phyloP scores from a whole-genome alignment of 2,329 filamentous ascomycete species.

The Thelonectria rubi region DNA sequence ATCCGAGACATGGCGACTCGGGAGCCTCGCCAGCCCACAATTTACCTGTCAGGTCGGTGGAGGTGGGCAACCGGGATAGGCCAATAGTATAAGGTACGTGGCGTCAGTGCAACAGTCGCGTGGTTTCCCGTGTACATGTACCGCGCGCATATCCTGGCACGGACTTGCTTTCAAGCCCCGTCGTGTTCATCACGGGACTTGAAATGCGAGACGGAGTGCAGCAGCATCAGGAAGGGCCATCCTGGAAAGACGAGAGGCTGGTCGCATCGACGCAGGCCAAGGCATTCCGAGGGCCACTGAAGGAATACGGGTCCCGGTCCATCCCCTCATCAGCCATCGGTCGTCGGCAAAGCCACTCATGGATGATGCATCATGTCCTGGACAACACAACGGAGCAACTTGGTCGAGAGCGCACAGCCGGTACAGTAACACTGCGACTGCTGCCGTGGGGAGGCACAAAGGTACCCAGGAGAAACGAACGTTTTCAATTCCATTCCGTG shows the following conservation, averaged over 20 bases:
- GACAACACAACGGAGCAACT: neutral
- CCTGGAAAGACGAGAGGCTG: slow-evolving; percentile 4
- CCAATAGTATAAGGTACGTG: neutral
- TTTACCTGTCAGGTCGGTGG: neutral
- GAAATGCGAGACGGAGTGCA: no score
- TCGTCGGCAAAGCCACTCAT: slow-evolving; percentile 2
- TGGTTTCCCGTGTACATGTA: neutral
- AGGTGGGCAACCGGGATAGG: neutral
- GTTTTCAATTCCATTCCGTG: neutral
- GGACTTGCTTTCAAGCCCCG: no score
- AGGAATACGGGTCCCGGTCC: slow-evolving; percentile 3
- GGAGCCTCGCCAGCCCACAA: no score
- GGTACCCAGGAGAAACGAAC: neutral
- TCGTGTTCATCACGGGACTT: no score
- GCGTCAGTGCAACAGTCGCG: neutral
- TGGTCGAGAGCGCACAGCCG: neutral
- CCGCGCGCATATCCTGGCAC: no score
- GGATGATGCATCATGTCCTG: neutral
- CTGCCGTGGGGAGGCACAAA: neutral
- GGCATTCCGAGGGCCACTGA: slow-evolving; percentile 11
- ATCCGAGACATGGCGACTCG: no score
- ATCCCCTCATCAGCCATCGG: slow-evolving; percentile 3
- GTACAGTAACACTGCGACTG: slow-evolving; percentile 1
- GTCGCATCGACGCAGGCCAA: neutral
- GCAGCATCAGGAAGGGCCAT: neutral